These are phyloP conservation scores for Pseudozyma tsukubaensis DNA, from an alignment of 1,284 basidiomycete species.

Conservation along the genomic window DNA sequence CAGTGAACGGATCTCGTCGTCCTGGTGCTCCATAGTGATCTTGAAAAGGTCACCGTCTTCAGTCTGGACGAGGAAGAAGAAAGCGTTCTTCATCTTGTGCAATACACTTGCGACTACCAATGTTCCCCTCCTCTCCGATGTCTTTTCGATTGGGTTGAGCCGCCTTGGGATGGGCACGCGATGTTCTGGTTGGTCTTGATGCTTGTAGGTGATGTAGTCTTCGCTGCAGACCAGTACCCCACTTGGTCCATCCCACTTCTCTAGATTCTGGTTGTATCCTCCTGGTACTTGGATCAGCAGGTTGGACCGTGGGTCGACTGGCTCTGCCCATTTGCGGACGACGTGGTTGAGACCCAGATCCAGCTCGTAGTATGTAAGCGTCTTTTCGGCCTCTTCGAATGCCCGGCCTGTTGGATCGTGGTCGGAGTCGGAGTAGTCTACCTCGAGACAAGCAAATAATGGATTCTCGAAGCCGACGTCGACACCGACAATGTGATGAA, in stretches of 20 bases:
- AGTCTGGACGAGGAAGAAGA: conserved; percentile 66
- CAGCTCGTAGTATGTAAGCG: conserved; percentile 68
- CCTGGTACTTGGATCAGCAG: conserved; percentile 66
- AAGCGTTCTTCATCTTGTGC: conserved; percentile 68
- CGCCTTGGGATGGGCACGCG: conserved; percentile 66
- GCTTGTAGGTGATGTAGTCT: conserved; percentile 67
- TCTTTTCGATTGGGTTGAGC: conserved; percentile 54
- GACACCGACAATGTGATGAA: conserved; percentile 64
- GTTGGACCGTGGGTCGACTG: conserved; percentile 61
- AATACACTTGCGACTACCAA: conserved; percentile 65
- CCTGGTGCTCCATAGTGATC: conserved; percentile 67
- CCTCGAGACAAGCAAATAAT: conserved; percentile 66
- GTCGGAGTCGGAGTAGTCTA: conserved; percentile 67
- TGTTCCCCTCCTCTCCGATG: conserved; percentile 51
- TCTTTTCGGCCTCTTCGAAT: conserved; percentile 55
- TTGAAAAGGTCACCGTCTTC: conserved; percentile 68
- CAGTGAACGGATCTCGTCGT: conserved; percentile 61
- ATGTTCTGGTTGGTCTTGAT: conserved; percentile 64
- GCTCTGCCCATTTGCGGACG: conserved; percentile 65
- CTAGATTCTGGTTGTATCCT: conserved; percentile 64
- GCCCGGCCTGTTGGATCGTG: conserved; percentile 64
- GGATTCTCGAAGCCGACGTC: conserved; percentile 68
- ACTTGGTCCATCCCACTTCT: conserved; percentile 67
- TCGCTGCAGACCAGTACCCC: conserved; percentile 68
- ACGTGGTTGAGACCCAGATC: conserved; percentile 68